Evolutionary conservation across 768 basidiomycete genomes (phyloP).

Genomic region (Coprinopsis cinerea): DNA sequence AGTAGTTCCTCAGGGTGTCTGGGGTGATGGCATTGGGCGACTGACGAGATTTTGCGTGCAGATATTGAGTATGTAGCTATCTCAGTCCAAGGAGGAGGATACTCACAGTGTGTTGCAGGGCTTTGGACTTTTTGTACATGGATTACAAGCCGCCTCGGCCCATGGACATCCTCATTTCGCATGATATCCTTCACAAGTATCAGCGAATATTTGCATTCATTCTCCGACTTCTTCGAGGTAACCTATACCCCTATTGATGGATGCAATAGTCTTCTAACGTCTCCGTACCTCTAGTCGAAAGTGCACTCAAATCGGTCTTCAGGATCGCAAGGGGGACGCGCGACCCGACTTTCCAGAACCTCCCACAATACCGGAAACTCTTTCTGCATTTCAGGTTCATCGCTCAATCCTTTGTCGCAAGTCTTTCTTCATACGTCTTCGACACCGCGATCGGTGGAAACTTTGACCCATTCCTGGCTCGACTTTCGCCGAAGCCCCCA

Average conservation of each 20-base stretch:
- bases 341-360: conserved; percentile 52
- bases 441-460: conserved; percentile 79
- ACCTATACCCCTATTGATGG: not conserved
- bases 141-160: conserved; percentile 86
- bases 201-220: conserved; percentile 79
- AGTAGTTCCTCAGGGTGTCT: conserved; percentile 26
- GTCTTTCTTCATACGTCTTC: conserved; percentile 66
- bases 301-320: conserved; percentile 58
- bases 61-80: conserved; percentile 41
- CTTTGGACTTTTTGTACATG: conserved; percentile 85
- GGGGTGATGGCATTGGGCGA: too few relatives aligned
- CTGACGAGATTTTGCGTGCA: conserved; percentile 14
- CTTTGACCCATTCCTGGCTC: conserved; percentile 62
- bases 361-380: conserved; percentile 43
- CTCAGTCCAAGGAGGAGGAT: conserved; percentile 1
- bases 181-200: conserved; percentile 74
- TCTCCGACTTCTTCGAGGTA: conserved; percentile 74
- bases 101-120: conserved; percentile 35
- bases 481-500: conserved; percentile 19
- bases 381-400: conserved; percentile 70
- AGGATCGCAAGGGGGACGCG: conserved; percentile 47
- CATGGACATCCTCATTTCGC: conserved; percentile 65
- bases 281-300: conserved; percentile 45
- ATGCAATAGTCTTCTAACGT: not conserved
- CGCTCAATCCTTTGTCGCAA: conserved; percentile 62